These are phyloP conservation scores for Aspergillus phoenicis DNA, from an alignment of 2,329 filamentous ascomycete species.

Conservation along the genomic window DNA sequence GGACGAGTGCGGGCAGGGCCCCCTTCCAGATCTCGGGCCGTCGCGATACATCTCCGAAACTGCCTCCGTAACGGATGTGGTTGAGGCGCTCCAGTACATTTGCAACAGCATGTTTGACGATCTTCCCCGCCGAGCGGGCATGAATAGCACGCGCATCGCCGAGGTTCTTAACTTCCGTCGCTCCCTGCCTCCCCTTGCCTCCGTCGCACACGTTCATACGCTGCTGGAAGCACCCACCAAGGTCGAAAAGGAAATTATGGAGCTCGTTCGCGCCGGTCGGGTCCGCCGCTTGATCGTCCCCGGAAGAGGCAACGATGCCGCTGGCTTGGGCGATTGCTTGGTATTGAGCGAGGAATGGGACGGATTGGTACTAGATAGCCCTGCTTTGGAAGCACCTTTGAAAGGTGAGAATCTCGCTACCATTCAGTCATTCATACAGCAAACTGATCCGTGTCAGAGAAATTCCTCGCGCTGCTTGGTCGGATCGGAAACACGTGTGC, in stretches of 20 bases:
- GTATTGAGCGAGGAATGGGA: conserved; percentile 59
- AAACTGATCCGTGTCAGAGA: conserved; percentile 37
- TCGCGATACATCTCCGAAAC: conserved; percentile 53
- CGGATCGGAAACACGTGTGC: conserved; percentile 51
- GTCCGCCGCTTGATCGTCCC: conserved; percentile 60
- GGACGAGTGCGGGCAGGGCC: conserved; percentile 35
- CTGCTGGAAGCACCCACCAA: conserved; percentile 58
- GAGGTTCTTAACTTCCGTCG: conserved; percentile 60
- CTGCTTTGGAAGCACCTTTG: conserved; percentile 34
- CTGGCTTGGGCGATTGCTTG: conserved; percentile 61
- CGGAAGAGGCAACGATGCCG: conserved; percentile 58
- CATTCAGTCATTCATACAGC: conserved; percentile 4
- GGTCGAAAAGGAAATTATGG: conserved; percentile 62
- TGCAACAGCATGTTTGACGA: conserved; percentile 57
- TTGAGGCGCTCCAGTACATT: conserved; percentile 58
- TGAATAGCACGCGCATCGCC: conserved; percentile 64
- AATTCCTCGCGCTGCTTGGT: conserved; percentile 54
- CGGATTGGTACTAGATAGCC: conserved; percentile 40
- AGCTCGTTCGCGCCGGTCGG: conserved; percentile 53
- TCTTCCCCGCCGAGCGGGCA: conserved; percentile 59
- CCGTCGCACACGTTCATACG: conserved; percentile 63
- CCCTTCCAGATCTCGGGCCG: conserved; percentile 55
- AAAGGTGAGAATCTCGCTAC: conserved; percentile 33
- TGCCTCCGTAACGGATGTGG: conserved; percentile 51
- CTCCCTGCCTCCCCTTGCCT: conserved; percentile 60